Conservation (phyloP, 768 basidiomycete species). For the Trametes gibbosa region DNA sequence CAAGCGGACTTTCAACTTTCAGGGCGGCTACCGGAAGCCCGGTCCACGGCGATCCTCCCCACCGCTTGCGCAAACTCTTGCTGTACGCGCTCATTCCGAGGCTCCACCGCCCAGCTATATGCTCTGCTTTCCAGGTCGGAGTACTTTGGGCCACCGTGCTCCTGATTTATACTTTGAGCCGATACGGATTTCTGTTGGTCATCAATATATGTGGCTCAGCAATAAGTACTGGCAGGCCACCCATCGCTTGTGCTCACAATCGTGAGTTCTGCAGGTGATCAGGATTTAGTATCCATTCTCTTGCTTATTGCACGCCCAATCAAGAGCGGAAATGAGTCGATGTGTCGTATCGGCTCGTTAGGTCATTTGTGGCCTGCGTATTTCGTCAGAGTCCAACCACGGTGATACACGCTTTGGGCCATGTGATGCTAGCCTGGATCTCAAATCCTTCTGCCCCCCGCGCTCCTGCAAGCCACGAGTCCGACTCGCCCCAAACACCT, state of each 20-base stretch:
- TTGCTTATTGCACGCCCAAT: neutral
- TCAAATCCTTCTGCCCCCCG: neutral
- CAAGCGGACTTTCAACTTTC: too few relatives aligned
- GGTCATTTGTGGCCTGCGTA: constrained; percentile 9
- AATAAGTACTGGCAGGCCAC: too few relatives aligned
- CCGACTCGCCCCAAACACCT: constrained; percentile 8
- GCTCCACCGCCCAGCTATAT: too few relatives aligned
- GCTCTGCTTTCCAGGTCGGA: neutral
- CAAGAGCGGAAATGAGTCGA: neutral
- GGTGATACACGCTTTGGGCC: constrained; percentile 11
- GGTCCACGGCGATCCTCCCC: too few relatives aligned
- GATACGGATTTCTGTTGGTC: too few relatives aligned
- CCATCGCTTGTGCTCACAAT: neutral
- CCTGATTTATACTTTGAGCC: neutral
- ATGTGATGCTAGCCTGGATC: constrained; percentile 16
- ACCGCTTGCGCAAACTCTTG: too few relatives aligned
- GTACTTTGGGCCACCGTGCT: neutral
- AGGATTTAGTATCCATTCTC: neutral
- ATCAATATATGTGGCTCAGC: too few relatives aligned
- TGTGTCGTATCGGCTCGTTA: neutral
- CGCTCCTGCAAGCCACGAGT: constrained; percentile 8
- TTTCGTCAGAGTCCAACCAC: constrained; percentile 13
- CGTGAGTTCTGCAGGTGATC: neutral
- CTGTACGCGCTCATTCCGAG: too few relatives aligned
- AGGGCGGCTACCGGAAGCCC: too few relatives aligned